Base-by-base conservation (phyloP, 2,329 filamentous ascomycete species). In the Penicillium sp. region DNA sequence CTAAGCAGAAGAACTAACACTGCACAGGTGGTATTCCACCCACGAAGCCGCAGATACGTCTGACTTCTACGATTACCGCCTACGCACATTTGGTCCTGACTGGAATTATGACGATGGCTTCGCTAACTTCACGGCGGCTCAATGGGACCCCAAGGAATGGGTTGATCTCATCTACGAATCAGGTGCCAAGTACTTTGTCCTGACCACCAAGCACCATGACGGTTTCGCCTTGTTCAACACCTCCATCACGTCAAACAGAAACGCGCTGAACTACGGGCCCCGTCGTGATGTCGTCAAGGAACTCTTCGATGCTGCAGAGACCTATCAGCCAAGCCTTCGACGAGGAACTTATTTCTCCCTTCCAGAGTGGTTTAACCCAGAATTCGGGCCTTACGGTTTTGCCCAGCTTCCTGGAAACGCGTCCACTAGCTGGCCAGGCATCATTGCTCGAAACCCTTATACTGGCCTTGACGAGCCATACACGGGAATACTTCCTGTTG, bases 61-160 rank as follows among this genome's bases (percentile, higher is more conserved):
- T 2, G 77, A 78, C 49, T 68, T 77, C 24, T 81, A 79, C 59
- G 70, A 79, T 30, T 79, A 84, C 61, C 74, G 80, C 11, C 70
- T 82, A 0, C 67, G 73, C 12, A 81, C 74, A 0, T 83, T 80
- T 59, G 81, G 82, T 0, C 73, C 74, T 0, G 64, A 81, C 26
- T 72, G 79, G 62, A 74, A 74, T 12, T 84, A 85, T 62, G 82
- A 85, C 59, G 81, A 84, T 64, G 80, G 79, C 52, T 79, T 84
- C 62, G 66, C 70, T 3, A 72, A 80, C 57, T 84, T 83, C 67
- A 83, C 79, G 0, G 79, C 79, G 0, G 69, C 72, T 0, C 64
- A 65, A 1, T 84, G 73, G 60, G 72, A 82, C 60, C 74, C 82
- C 0, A 81, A 79, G 54, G 77, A 74, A 35, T 82, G 79, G 79